Evolutionary conservation across 2,329 filamentous ascomycete species (phyloP).

Genomic region (Arthrobotrys iridis): DNA sequence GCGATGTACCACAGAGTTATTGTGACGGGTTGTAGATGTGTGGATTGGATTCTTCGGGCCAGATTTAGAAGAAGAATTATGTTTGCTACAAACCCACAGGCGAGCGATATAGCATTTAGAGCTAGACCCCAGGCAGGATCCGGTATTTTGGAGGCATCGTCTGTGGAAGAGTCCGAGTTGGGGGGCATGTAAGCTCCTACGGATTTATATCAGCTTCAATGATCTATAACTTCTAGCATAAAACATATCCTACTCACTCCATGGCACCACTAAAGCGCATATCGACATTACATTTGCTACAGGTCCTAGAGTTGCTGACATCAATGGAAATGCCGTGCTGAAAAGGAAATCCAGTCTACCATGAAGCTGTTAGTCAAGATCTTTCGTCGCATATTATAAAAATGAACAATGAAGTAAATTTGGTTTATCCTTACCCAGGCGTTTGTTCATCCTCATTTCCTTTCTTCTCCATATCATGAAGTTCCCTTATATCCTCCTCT

Average conservation of each 20-base stretch:
- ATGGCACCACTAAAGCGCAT: slow-evolving; percentile 81
- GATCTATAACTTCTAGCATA: not conserved
- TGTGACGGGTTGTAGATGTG: slow-evolving; percentile 81
- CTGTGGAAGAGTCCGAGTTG: slow-evolving; percentile 65
- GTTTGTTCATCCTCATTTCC: slow-evolving; percentile 36
- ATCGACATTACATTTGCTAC: slow-evolving; percentile 89
- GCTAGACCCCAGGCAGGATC: slow-evolving; percentile 80
- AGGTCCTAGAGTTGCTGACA: slow-evolving; percentile 84
- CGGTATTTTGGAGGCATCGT: slow-evolving; percentile 67
- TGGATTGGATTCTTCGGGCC: slow-evolving; percentile 80
- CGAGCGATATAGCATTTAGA: slow-evolving; percentile 81
- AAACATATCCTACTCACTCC: slow-evolving; percentile 69
- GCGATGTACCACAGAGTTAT: slow-evolving; percentile 81
- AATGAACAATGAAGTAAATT: too few relatives aligned
- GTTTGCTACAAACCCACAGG: slow-evolving; percentile 80
- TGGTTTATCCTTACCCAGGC: slow-evolving; percentile 28
- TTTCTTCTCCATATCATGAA: slow-evolving; percentile 21
- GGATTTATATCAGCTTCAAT: not conserved
- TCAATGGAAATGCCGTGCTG: slow-evolving; percentile 72
- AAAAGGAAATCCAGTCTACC: slow-evolving; percentile 31
- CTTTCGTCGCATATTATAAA: too few relatives aligned
- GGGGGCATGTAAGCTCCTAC: slow-evolving; percentile 58
- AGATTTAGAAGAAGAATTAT: slow-evolving; percentile 87
- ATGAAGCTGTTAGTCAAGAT: not conserved
- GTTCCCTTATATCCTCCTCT: slow-evolving; percentile 25